A percentile compares a stretch with the other conserved stretches of the same genome.
Evolutionary conservation across 768 basidiomycete genomes (phyloP).

Genomic region (Fistulinella prunicolor): DNA sequence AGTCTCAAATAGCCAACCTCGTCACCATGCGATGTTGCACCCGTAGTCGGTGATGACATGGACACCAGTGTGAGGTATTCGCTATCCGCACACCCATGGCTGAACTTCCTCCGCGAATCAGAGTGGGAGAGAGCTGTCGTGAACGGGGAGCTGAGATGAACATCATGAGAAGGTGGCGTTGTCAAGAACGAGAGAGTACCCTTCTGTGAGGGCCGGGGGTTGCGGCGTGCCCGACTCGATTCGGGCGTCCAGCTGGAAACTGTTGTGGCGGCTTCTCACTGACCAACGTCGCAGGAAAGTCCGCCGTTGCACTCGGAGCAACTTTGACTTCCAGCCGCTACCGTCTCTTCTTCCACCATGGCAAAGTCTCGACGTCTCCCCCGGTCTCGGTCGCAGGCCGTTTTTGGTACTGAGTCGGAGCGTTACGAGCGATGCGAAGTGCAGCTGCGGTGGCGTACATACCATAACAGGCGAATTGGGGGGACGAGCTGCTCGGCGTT

Average conservation of each 20-base stretch:
- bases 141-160: slow-evolving; percentile 16
- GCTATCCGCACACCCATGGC: slow-evolving; percentile 11
- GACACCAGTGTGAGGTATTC: slow-evolving; percentile 3
- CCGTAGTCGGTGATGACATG: too few species aligned
- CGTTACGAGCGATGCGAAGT: slow-evolving; percentile 8
- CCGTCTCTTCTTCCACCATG: slow-evolving; percentile 26
- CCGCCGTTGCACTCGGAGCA: background rate
- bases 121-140: slow-evolving; percentile 9
- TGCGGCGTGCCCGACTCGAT: background rate
- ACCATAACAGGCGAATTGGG: slow-evolving; percentile 23
- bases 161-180: slow-evolving; percentile 28
- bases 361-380: slow-evolving; percentile 12
- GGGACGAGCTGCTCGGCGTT: slow-evolving; percentile 31
- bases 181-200: slow-evolving; percentile 19
- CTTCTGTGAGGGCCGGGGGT: slow-evolving; percentile 2
- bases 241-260: slow-evolving; percentile 25
- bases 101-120: slow-evolving; percentile 23
- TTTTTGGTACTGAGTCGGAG: slow-evolving; percentile 19
- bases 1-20: too few species aligned
- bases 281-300: slow-evolving; percentile 20
- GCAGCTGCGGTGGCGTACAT: slow-evolving; percentile 15
- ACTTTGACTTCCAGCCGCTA: slow-evolving; percentile 3
- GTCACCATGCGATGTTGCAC: too few species aligned
- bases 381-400: slow-evolving; percentile 17
- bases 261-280: slow-evolving; percentile 33